Evolutionary conservation across 2,329 filamentous ascomycete genomes (phyloP).

Genomic region (Ophiocordyceps unilateralis): DNA sequence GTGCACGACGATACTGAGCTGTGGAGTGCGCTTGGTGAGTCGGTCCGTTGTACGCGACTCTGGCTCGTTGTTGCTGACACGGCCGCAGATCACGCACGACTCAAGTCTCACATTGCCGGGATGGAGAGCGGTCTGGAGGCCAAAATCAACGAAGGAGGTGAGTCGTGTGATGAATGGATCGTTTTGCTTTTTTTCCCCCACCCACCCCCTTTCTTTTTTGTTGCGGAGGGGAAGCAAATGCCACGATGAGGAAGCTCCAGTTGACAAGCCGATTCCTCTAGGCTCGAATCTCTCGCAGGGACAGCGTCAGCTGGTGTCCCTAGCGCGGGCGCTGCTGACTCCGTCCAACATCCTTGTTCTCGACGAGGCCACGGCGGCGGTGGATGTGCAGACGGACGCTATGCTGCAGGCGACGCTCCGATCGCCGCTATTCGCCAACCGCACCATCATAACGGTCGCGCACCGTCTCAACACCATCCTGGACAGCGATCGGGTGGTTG

Average conservation of each 20-base stretch:
- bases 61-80: neutral
- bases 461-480: slow-evolving; percentile 98
- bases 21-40: slow-evolving; percentile 83
- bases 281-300: slow-evolving; percentile 91
- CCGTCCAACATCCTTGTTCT: slow-evolving; percentile 94
- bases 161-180: slow-evolving; percentile 18
- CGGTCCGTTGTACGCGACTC: slow-evolving; percentile 3
- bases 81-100: slow-evolving; percentile 63
- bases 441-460: slow-evolving; percentile 95
- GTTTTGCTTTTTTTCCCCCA: too few species aligned
- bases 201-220: neutral
- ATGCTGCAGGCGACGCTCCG: slow-evolving; percentile 47
- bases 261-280: slow-evolving; percentile 15
- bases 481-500: slow-evolving; percentile 74
- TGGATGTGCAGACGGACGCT: slow-evolving; percentile 51
- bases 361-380: slow-evolving; percentile 81
- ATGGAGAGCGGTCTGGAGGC: slow-evolving; percentile 89
- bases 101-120: slow-evolving; percentile 73
- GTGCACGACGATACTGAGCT: slow-evolving; percentile 94
- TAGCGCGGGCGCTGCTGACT: slow-evolving; percentile 83
- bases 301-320: slow-evolving; percentile 82
- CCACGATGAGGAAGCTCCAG: neutral
- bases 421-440: slow-evolving; percentile 59
- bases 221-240: neutral
- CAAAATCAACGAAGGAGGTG: slow-evolving; percentile 83